These are phyloP conservation scores for Mucor irregularis DNA, from an alignment of 371 early-diverging fungal species.

Conservation along the genomic window DNA sequence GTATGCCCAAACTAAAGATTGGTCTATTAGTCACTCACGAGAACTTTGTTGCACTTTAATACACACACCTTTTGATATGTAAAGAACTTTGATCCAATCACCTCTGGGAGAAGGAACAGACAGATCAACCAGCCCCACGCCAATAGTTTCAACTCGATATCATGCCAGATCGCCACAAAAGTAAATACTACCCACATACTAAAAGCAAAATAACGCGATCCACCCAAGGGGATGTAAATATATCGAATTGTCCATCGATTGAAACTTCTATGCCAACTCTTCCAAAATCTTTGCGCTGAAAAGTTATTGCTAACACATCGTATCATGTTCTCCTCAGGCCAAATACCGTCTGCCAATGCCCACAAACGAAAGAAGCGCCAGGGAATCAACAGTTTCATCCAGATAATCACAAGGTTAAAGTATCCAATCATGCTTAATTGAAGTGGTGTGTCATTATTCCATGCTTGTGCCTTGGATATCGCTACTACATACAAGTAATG, in stretches of 20 bases:
- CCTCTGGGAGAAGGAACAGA: slow-evolving; percentile 85
- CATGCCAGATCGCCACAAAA: slow-evolving; percentile 97
- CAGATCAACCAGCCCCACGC: slow-evolving; percentile 95
- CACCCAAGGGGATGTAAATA: slow-evolving; percentile 91
- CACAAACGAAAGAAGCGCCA: slow-evolving; percentile 95
- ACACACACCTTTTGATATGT: slow-evolving; percentile 47
- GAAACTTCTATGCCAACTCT: slow-evolving; percentile 90
- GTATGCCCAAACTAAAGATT: slow-evolving; percentile 53
- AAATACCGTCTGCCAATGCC: slow-evolving; percentile 88
- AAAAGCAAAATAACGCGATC: slow-evolving; percentile 59
- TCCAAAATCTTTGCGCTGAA: slow-evolving; percentile 88
- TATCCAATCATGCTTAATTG: slow-evolving; percentile 82
- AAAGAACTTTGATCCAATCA: slow-evolving; percentile 65
- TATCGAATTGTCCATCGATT: slow-evolving; percentile 91
- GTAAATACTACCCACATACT: slow-evolving; percentile 87
- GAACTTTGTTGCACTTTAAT: neutral
- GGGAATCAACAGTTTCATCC: slow-evolving; percentile 88
- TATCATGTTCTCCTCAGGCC: slow-evolving; percentile 88
- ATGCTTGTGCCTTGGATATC: slow-evolving; percentile 79
- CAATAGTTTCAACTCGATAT: slow-evolving; percentile 80
- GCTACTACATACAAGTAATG: slow-evolving; percentile 87
- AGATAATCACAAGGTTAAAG: slow-evolving; percentile 83
- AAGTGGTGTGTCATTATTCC: slow-evolving; percentile 70
- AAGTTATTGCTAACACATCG: slow-evolving; percentile 94
- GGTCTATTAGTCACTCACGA: neutral